phyloP scores from a whole-genome alignment of 306 rosid species.

The Cucumis hystrix region DNA sequence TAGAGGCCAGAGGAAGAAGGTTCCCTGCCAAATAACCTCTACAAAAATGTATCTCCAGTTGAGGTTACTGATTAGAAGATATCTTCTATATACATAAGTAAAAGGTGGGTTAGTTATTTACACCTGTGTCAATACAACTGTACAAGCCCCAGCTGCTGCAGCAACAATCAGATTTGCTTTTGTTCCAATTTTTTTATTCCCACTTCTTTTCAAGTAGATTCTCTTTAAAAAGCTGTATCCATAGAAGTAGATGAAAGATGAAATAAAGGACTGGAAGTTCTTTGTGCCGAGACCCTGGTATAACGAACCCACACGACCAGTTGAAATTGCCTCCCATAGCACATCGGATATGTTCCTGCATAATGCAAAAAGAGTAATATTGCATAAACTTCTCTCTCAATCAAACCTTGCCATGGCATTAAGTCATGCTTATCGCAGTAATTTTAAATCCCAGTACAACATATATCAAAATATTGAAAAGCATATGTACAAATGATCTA shows the following conservation, averaged over 20 bases:
- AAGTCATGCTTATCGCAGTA: not conserved
- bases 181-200: slow-evolving; percentile 61
- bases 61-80: not conserved
- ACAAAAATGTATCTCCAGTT: not conserved
- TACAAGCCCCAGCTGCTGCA: slow-evolving; percentile 73
- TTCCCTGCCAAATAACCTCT: not conserved
- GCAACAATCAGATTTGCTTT: slow-evolving; percentile 74
- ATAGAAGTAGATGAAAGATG: slow-evolving; percentile 77
- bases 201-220: slow-evolving; percentile 60
- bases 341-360: slow-evolving; percentile 89
- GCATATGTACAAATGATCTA: not conserved
- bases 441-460: not conserved
- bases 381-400: not conserved
- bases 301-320: slow-evolving; percentile 57
- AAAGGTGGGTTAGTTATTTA: not conserved
- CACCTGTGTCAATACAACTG: slow-evolving; percentile 64
- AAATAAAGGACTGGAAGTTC: slow-evolving; percentile 70
- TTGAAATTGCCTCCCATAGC: slow-evolving; percentile 84
- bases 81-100: not conserved
- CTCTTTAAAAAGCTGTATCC: slow-evolving; percentile 83
- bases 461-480: not conserved
- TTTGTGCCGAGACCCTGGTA: slow-evolving; percentile 94
- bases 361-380: slow-evolving; percentile 3
- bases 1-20: not conserved
- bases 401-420: not conserved